Evolutionary conservation across 164 flowering plant genomes (phyloP).

Genomic region (Tetracentron sinense): DNA sequence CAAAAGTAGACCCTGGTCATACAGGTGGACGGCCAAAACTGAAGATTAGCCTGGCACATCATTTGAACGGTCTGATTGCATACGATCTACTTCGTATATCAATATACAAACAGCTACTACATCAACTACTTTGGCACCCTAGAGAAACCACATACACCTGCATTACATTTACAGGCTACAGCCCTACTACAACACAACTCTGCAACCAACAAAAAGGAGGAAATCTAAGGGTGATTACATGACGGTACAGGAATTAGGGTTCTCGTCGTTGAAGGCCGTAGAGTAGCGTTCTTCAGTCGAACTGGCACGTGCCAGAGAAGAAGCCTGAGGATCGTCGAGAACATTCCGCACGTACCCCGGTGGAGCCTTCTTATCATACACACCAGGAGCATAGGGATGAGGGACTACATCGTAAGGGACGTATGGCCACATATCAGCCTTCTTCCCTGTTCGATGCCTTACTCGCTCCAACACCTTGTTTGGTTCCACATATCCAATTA

Average conservation of each 20-base stretch:
- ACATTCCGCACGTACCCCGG: conserved; percentile 73
- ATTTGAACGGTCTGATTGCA: too few relatives aligned
- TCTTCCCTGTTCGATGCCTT: conserved; percentile 48
- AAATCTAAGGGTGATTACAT: too few relatives aligned
- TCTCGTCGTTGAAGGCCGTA: conserved; percentile 89
- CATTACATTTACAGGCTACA: too few relatives aligned
- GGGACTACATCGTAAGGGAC: conserved; percentile 78
- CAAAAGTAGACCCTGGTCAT: too few relatives aligned
- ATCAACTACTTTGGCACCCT: too few relatives aligned
- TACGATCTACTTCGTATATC: too few relatives aligned
- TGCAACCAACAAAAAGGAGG: background rate
- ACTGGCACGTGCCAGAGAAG: conserved; percentile 65
- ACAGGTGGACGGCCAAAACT: too few relatives aligned
- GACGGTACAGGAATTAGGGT: conserved; percentile 61
- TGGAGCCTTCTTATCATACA: conserved; percentile 90
- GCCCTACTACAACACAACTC: background rate
- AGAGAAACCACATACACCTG: too few relatives aligned
- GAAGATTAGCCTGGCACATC: too few relatives aligned
- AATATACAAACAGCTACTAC: too few relatives aligned
- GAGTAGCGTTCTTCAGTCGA: conserved; percentile 79
- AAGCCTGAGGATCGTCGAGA: conserved; percentile 31
- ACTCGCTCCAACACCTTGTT: conserved; percentile 37
- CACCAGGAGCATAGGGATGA: conserved; percentile 85
- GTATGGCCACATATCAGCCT: conserved; percentile 92
- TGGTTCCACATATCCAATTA: conserved; percentile 48